Evolutionary conservation across 2,329 filamentous ascomycete species (phyloP).

Genomic region (Colletotrichum sidae): DNA sequence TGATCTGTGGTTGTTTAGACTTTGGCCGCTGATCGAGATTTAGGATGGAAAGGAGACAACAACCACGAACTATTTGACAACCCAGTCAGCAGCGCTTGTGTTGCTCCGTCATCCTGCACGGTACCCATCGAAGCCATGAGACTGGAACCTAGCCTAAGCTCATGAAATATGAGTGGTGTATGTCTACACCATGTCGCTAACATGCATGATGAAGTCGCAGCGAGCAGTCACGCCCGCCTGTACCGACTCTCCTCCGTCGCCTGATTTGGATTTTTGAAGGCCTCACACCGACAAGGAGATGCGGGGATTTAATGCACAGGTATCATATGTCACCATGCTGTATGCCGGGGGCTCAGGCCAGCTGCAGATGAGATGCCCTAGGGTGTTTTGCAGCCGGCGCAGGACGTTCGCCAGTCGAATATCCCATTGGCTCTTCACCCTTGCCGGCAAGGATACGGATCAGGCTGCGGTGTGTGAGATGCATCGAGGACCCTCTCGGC

Average conservation of each 20-base stretch:
- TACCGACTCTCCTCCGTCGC: not conserved
- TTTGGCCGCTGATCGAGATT: no score
- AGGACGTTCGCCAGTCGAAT: constrained; percentile 7
- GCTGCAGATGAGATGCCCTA: constrained; percentile 15
- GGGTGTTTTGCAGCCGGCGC: constrained; percentile 13
- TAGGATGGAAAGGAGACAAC: no score
- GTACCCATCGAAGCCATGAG: constrained; percentile 1
- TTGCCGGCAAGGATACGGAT: constrained; percentile 25
- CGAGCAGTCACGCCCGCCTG: constrained; percentile 19
- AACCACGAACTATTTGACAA: no score
- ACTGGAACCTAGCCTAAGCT: not conserved
- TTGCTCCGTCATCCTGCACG: no score
- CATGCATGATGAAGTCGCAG: not conserved
- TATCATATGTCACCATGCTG: constrained; percentile 26
- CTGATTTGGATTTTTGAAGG: not conserved
- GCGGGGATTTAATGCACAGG: constrained; percentile 5
- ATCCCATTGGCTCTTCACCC: constrained; percentile 22
- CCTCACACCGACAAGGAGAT: constrained; percentile 3
- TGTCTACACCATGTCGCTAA: no score
- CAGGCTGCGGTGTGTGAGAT: constrained; percentile 15
- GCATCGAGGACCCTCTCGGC: constrained; percentile 22
- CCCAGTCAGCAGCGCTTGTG: no score
- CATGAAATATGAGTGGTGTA: not conserved
- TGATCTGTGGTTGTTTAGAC: no score
- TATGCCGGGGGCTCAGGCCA: constrained; percentile 2